Base-by-base conservation (phyloP, 306 rosid species). In the Canavalia ensiformis region DNA sequence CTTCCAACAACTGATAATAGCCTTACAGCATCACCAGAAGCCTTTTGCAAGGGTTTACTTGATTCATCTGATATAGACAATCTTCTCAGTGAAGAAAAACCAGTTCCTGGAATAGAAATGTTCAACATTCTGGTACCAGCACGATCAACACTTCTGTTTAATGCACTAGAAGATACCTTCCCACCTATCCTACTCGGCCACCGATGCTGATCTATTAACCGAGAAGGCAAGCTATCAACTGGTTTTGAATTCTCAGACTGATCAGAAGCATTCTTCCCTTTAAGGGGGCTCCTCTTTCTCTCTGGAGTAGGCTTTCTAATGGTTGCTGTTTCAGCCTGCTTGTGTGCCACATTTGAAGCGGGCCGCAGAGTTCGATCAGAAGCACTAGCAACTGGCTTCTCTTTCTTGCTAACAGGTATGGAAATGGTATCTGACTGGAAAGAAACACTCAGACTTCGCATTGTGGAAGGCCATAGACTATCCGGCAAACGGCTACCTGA, bases 381-480 rank as follows among this genome's bases (percentile, higher is more conserved):
- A 79, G 92, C 80, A 84, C 80, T 84, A 13, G 63, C 52, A 42
- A 78, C 84, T 12, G 94, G 90, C 80, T 88, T 94, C 82, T 89
- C 97, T 86, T 90, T 94, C 92, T 90, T 92, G 80, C 91, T 83
- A 35, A 89, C 91, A 5, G 98, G 98, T 72, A 90, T 88, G 41
- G 97, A 92, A 79, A 90, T 83, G 68, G 84, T n/a, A 80, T 92
- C 98, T 3, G 98, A 87, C 82, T 92, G 95, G 54, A 94, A 94
- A 7, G 98, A 94, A 56, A 92, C 98, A n/a, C 92, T 92, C 88
- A 94, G 82, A 75, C 98, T 94, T 30, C 98, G 83, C 98, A 94
- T 94, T 6, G 97, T 94, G 60, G 98, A 94, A 51, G 98, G 98
- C 98, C 98, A 94, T 86, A 94, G 82, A 74, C 95, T 55, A 31